Conservation (phyloP, 2,329 filamentous ascomycete genomes). For the Sclerotinia borealis region DNA sequence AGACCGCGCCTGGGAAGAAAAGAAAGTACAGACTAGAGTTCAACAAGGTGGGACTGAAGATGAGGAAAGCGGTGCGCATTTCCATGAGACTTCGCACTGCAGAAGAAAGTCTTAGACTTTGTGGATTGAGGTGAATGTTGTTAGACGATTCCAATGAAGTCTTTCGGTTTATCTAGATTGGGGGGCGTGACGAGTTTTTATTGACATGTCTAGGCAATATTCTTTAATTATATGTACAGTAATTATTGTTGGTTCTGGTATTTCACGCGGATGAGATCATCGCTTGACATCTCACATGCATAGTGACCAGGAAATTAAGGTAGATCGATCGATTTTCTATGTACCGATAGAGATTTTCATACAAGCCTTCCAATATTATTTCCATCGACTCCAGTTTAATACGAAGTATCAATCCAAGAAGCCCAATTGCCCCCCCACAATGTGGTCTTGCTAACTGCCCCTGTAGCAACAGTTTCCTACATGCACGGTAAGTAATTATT, state of each 20-base stretch:
- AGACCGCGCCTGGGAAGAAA: not conserved
- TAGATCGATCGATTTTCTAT: not conserved
- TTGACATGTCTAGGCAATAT: too few species aligned
- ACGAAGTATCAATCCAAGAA: slow-evolving; percentile 2
- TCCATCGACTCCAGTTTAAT: not conserved
- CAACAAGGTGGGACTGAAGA: not conserved
- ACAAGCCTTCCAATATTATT: not conserved
- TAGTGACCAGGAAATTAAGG: not conserved
- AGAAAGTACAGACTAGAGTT: not conserved
- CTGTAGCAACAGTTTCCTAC: slow-evolving; percentile 2
- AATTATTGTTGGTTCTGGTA: too few species aligned
- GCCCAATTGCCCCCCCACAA: not conserved
- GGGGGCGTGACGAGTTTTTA: too few species aligned
- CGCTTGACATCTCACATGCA: not conserved
- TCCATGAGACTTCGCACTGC: too few species aligned
- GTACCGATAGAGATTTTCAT: not conserved
- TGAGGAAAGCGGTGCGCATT: not conserved
- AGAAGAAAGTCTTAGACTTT: too few species aligned
- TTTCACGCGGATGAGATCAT: too few species aligned
- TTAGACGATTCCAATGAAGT: too few species aligned
- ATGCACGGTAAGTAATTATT: not conserved
- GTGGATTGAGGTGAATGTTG: too few species aligned
- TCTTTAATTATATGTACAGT: too few species aligned
- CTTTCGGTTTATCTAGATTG: too few species aligned
- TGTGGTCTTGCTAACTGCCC: not conserved